phyloP scores from a whole-genome alignment of 352 stramenopile species.

The Phytophthora pseudosyringae region DNA sequence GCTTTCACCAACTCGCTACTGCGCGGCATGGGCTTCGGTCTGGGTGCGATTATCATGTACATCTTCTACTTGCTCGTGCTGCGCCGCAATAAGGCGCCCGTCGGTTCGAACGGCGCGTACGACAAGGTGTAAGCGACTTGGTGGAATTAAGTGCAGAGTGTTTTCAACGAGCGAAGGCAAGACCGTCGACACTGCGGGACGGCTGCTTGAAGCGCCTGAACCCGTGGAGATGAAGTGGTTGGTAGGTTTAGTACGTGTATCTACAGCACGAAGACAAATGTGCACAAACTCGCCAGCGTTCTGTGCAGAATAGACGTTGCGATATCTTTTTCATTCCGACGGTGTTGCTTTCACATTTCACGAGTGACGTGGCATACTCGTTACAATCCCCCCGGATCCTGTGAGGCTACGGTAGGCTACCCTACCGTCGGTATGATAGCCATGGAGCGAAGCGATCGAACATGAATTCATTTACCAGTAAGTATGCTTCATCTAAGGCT shows the following conservation, averaged over 20 bases:
- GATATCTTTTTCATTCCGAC: constrained; percentile 33
- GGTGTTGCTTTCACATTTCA: neutral
- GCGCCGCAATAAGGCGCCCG: constrained; percentile 49
- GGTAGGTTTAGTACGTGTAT: constrained; percentile 47
- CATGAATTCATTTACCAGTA: constrained; percentile 30
- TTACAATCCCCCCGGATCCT: constrained; percentile 13
- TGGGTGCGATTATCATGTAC: constrained; percentile 86
- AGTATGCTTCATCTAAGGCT: constrained; percentile 13
- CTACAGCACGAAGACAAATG: constrained; percentile 37
- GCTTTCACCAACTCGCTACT: constrained; percentile 83
- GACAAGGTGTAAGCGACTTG: constrained; percentile 75
- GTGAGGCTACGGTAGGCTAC: too few species aligned
- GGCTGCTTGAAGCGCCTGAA: constrained; percentile 13
- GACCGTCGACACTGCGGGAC: constrained; percentile 12
- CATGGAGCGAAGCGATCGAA: constrained; percentile 3
- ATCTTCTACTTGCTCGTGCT: constrained; percentile 81
- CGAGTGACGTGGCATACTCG: constrained; percentile 7
- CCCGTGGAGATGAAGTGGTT: constrained; percentile 28
- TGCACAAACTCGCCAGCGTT: constrained; percentile 37
- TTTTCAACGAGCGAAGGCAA: constrained; percentile 31
- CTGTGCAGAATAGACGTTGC: constrained; percentile 45
- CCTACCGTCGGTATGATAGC: too few species aligned
- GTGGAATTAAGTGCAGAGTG: constrained; percentile 22
- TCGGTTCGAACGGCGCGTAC: constrained; percentile 52
- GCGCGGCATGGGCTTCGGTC: constrained; percentile 71